phyloP scores from a whole-genome alignment of 1,284 basidiomycete genomes.

The Neolentinus lepideus region DNA sequence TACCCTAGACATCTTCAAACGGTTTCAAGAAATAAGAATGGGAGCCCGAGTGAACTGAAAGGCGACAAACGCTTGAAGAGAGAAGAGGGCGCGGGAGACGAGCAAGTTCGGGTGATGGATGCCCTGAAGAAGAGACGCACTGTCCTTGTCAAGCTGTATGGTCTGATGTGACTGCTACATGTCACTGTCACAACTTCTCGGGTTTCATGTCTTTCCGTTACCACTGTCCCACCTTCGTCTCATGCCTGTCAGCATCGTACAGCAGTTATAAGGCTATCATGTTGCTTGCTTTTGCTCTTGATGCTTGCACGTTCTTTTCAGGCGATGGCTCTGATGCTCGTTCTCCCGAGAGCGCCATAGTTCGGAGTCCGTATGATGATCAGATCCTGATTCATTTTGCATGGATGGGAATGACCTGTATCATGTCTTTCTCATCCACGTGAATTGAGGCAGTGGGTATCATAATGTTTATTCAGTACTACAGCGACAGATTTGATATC shows the following conservation, averaged over 20 bases:
- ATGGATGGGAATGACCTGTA: neutral
- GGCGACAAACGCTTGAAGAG: constrained; percentile 1
- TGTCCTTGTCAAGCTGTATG: neutral
- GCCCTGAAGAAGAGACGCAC: constrained; percentile 4
- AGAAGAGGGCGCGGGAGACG: constrained; percentile 12
- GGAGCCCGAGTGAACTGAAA: neutral
- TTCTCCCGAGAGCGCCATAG: no score
- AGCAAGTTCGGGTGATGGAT: constrained; percentile 16
- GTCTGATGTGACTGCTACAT: neutral
- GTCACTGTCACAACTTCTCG: neutral
- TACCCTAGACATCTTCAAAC: constrained; percentile 24
- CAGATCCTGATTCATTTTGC: neutral
- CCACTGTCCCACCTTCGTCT: neutral
- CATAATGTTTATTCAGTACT: no score
- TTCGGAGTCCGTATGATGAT: neutral
- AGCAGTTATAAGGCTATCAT: neutral
- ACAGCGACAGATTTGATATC: no score
- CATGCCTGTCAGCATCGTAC: neutral
- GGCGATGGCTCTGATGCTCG: no score
- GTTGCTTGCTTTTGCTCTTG: no score
- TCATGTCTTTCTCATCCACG: neutral
- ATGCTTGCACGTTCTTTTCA: no score
- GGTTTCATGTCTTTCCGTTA: no score
- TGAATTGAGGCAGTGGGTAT: neutral
- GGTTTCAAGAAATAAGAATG: neutral